Conservation (phyloP, 2,329 filamentous ascomycete species). For the Metarhizium album region DNA sequence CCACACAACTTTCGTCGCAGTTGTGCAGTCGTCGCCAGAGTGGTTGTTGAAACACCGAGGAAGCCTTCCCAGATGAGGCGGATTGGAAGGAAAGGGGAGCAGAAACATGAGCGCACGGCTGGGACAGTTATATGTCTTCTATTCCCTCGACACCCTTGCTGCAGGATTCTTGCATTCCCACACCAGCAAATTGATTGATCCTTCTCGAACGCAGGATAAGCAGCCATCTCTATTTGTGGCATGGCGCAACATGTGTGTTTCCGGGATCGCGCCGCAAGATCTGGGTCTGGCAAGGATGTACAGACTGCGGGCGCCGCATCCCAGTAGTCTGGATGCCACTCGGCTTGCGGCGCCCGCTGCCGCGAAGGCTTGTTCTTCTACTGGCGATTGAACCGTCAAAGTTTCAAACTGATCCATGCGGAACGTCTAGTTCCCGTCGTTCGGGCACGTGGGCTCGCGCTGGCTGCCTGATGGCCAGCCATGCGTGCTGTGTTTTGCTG, state of each 20-base stretch:
- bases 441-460: background rate
- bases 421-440: background rate
- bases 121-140: background rate
- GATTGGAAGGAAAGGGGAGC: background rate
- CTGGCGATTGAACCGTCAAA: no score
- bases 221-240: background rate
- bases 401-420: background rate
- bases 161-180: background rate
- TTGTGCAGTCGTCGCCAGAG: background rate
- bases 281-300: background rate
- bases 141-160: background rate
- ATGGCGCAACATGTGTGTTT: background rate
- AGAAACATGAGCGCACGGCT: background rate
- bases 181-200: background rate
- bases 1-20: background rate
- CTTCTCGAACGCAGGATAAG: background rate
- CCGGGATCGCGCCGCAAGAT: background rate
- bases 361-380: no score
- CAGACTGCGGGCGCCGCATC: background rate
- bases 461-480: background rate
- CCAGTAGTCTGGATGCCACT: background rate
- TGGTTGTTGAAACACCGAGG: background rate
- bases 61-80: background rate
- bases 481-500: background rate
- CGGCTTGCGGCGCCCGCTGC: background rate